Evolutionary conservation across 345 rosid genomes (phyloP), one percentile per base, ranked within the genome.

Genomic region (Euphorbia tirucalli): DNA sequence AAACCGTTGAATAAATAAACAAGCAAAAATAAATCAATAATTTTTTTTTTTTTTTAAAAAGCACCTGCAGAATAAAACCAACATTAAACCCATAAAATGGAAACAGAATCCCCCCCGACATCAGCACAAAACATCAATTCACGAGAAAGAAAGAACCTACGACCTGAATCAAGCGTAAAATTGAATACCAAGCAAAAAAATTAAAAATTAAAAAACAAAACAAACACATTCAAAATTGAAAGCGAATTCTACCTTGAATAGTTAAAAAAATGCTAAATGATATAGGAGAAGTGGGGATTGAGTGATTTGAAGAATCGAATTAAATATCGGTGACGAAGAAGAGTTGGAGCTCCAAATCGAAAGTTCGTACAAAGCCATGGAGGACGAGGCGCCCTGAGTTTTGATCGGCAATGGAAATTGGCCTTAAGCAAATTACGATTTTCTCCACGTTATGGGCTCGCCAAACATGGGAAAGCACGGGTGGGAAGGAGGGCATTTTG

Each of bases 401-500:
- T 86, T 89, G 92, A 88, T 93, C 98, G 96, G 91, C 90, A 83
- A 87, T 81, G 90, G 81, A 87, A 73, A 76, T 70, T 88, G 76
- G 80, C 61, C 21, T 13, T 0, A 0, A 0, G 0, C 11, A 66
- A 80, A 81, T 86, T 74, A 87, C 93, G 0, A 0, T 71, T 74
- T 41, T 83, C 56, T 81, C 93, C 97, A 73, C 67, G 65, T 3
- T 65, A 65, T 74, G 18, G 32, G 65, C 31, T 30, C 10, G n/a
- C 18, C 11, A 39, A 57, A 55, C 2, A 1, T 7, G 55, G 73
- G 32, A 18, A 4, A 2, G 43, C 9, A 11, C 32, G 0, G 37
- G 27, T 19, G 24, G 21, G 22, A 28, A 11, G 18, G 41, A 70
- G 80, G 84, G 52, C 54, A 54, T 25, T 77, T 65, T 43, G 37